phyloP scores from a whole-genome alignment of 352 stramenopile species.

The Phytophthora litchii region DNA sequence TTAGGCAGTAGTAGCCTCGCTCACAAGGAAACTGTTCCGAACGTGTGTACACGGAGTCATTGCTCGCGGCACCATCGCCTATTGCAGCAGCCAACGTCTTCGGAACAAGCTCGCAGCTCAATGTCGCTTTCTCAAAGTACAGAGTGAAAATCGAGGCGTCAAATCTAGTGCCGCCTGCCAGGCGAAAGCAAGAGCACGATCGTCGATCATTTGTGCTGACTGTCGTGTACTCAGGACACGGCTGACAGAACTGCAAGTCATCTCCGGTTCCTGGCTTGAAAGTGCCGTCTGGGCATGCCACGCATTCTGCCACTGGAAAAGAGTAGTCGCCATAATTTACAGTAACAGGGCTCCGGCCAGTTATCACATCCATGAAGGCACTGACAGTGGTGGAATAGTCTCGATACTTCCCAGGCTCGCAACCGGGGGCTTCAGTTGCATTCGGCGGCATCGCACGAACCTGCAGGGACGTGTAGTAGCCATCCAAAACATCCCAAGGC shows the following conservation, averaged over 20 bases:
- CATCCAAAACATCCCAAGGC: conserved; percentile 30
- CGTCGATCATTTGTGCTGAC: conserved; percentile 53
- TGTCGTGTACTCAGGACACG: conserved; percentile 54
- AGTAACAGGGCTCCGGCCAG: conserved; percentile 44
- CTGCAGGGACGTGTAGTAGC: conserved; percentile 60
- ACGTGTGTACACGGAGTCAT: conserved; percentile 48
- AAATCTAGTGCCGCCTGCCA: conserved; percentile 46
- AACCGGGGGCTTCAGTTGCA: conserved; percentile 22
- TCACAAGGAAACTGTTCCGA: conserved; percentile 63
- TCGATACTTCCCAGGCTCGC: conserved; percentile 32
- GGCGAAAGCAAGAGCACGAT: conserved; percentile 69
- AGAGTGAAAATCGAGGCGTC: conserved; percentile 37
- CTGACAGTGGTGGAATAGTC: conserved; percentile 27
- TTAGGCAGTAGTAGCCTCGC: conserved; percentile 59
- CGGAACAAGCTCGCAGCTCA: conserved; percentile 38
- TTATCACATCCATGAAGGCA: conserved; percentile 50
- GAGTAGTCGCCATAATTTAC: conserved; percentile 67
- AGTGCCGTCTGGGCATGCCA: conserved; percentile 64
- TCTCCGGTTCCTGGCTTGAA: conserved; percentile 73
- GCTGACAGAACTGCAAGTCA: conserved; percentile 44
- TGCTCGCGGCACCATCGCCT: conserved; percentile 10
- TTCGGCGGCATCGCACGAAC: conserved; percentile 22
- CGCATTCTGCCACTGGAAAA: conserved; percentile 63
- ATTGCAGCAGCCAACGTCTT: conserved; percentile 18
- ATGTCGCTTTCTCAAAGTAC: conserved; percentile 38